phyloP scores from a whole-genome alignment of 371 early-diverging fungal species.

The Nematocida displodere region DNA sequence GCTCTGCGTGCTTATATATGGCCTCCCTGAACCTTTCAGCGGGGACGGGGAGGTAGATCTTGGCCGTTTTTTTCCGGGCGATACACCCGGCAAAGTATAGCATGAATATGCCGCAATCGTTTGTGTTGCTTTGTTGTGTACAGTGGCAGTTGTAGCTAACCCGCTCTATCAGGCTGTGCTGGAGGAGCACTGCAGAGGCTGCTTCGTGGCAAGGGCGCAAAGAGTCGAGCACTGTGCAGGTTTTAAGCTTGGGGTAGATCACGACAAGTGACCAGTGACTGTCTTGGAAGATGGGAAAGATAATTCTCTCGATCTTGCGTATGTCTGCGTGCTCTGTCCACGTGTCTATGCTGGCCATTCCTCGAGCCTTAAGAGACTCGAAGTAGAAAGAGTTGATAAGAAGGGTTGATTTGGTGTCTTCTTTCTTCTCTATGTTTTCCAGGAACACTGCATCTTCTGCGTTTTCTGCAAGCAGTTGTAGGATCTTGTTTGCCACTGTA shows the following conservation, averaged over 20 bases:
- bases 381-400: slow-evolving; percentile 45
- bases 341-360: slow-evolving; percentile 14
- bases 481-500: background rate
- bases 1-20: background rate
- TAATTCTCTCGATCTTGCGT: background rate
- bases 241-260: background rate
- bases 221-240: slow-evolving; percentile 19
- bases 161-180: background rate
- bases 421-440: background rate
- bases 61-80: background rate
- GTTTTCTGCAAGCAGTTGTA: background rate
- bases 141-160: slow-evolving; percentile 7
- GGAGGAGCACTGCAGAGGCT: background rate
- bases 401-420: background rate
- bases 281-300: slow-evolving; percentile 32
- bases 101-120: slow-evolving; percentile 40
- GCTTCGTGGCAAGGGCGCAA: slow-evolving; percentile 9
- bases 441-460: slow-evolving; percentile 9
- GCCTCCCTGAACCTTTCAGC: background rate
- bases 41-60: background rate
- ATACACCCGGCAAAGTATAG: slow-evolving; percentile 43
- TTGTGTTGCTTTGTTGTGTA: slow-evolving; percentile 19
- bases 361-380: slow-evolving; percentile 6
- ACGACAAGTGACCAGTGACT: slow-evolving; percentile 35
- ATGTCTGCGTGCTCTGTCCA: background rate